Base-by-base conservation (phyloP, 2,329 filamentous ascomycete genomes). In the Boeremia lycopersici region DNA sequence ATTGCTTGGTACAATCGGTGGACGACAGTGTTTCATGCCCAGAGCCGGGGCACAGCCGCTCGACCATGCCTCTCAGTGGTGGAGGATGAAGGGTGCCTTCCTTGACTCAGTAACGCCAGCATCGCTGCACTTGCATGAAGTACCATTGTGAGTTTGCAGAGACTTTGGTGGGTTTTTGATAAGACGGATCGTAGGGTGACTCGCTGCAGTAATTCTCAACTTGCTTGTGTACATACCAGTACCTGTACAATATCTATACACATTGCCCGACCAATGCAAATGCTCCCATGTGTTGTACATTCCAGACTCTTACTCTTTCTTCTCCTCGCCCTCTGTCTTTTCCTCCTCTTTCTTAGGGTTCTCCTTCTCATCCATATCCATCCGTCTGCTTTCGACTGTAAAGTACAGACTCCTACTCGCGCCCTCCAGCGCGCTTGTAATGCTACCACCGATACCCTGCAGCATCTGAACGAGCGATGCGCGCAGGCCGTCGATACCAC, bases 371-470 rank as follows among this genome's bases (percentile, higher is more conserved):
- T 97, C 91, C 74, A 99, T 76, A 78, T 93, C 89, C 43, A 81
- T 85, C 76, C 87, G 86, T 73, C 93, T 82, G 43, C 90, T 86
- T 81, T 98, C 93, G 68, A 99, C 79, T 11, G 93, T 91, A 59
- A 96, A 82, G 82, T 93, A 98, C 65, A 99, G 73, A 71, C 85
- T 93, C 81, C 88, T 91, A 56, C 88, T 83, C 43, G 90, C 86
- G 49, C 89, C 87, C 74, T 96, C 91, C 65, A 99, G 78, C n/a
- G 87, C 84, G 60, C 78, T 86, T 23, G 92, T 90, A 50, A 99
- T 76, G 54, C 88, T 86, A 51, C 91, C 84, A 35, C 93, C 92
- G 59, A 91, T 85, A 59, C 86, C 86, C 77, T 95, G 89, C 73
- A 99, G 81, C 78, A 96, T 84, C 59, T 80, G 79, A 48, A 98